Base-by-base conservation (phyloP, 306 rosid species). In the Ceratonia siliqua region DNA sequence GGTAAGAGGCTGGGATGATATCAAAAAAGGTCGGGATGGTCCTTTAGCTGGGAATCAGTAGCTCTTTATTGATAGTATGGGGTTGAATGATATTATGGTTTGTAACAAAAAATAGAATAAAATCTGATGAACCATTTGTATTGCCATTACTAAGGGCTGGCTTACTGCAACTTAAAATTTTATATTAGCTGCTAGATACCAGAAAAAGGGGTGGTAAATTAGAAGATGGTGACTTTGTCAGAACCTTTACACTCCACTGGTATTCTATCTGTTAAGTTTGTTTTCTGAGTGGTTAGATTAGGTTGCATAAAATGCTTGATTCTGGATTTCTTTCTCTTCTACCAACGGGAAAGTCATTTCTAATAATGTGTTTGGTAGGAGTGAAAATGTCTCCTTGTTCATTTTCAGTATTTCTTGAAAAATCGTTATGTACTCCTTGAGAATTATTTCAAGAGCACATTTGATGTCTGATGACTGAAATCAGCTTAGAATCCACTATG, bases 1-100 rank as follows among this genome's bases (percentile, higher is more conserved):
- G 98, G 97, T 91, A 20, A 91, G 97, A 73, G 98, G 97, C 36
- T 94, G 97, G 98, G 98, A 91, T 73, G 98, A 91, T 87, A 81
- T 85, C 63, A 89, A 88, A 82, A 89, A 81, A 78, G 86, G 81
- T 72, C 84, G 68, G 49, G 93, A 79, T 11, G 78, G 96, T 53
- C 92, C 96, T 57, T 22, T 82, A 21, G 52, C 88, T 17, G 97
- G 98, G 79, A 91, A 93, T 68, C 97, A 91, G 89, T 89, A 89
- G 84, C 24, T 69, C 57, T 25, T 66, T 35, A 53, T 65, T 5
- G n/a, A 54, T 7, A 3, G 24, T 35, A 42, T 68, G 36, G 42
- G 39, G 48, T 12, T 38, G 38, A 32, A 62, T 48, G 22, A 54
- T 49, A 69, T 50, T 49, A 25, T 68, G 45, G 48, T 62, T 62